Conservation (phyloP, 192 early-diverging fungal genomes). For the Gonapodya prolifera region DNA sequence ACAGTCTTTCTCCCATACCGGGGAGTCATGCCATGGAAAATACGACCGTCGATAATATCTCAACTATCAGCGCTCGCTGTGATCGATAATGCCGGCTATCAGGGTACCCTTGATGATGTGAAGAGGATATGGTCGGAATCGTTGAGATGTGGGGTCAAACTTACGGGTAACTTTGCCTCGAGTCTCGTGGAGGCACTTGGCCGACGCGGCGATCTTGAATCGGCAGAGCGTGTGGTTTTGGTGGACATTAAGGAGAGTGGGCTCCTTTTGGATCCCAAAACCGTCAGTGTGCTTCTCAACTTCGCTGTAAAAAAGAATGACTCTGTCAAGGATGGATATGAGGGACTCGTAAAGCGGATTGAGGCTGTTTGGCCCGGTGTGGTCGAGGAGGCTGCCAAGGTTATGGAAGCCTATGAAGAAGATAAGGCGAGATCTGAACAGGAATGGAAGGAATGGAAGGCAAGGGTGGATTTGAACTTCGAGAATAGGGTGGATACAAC, state of each 20-base stretch:
- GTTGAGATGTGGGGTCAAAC: neutral
- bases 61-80: neutral
- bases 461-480: neutral
- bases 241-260: neutral
- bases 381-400: neutral
- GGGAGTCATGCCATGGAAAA: neutral
- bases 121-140: neutral
- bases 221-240: neutral
- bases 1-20: neutral
- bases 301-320: neutral
- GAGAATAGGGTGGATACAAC: too few relatives aligned
- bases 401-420: neutral
- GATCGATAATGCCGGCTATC: neutral
- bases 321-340: neutral
- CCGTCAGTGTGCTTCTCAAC: neutral
- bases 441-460: neutral
- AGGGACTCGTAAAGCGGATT: neutral
- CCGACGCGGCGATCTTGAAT: neutral
- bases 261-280: neutral
- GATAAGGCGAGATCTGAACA: neutral
- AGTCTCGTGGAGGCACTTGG: neutral
- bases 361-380: neutral
- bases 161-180: neutral
- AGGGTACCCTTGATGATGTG: neutral
- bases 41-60: neutral